Conservation (phyloP, 768 basidiomycete genomes). For the Podaxis sp. region DNA sequence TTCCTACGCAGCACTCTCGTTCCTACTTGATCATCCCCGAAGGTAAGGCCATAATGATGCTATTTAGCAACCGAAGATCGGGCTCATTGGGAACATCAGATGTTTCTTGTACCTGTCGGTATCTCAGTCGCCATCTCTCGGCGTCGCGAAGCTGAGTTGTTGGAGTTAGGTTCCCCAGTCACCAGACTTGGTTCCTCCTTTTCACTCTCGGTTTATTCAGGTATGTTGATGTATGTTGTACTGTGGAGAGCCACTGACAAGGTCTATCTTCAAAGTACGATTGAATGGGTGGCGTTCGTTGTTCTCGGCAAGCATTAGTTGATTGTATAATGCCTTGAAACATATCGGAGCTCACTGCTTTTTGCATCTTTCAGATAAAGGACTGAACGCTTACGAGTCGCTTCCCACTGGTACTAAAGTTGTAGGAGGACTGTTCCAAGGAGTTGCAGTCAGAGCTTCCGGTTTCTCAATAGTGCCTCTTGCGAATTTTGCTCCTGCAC, state of each 20-base stretch:
- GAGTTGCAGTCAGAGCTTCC: slow-evolving; percentile 47
- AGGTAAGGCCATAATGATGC: slow-evolving; percentile 30
- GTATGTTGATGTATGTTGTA: slow-evolving; percentile 26
- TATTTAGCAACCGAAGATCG: background rate
- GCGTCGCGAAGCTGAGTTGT: background rate
- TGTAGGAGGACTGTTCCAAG: slow-evolving; percentile 49
- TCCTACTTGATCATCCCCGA: slow-evolving; percentile 75
- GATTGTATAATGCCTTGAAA: background rate
- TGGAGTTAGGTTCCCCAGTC: slow-evolving; percentile 52
- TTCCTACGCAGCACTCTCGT: slow-evolving; percentile 52
- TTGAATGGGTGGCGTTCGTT: slow-evolving; percentile 71
- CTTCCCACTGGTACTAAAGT: slow-evolving; percentile 34
- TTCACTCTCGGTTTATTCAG: slow-evolving; percentile 52
- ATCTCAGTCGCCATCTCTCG: background rate
- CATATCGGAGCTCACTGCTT: background rate
- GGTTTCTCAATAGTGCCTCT: slow-evolving; percentile 47
- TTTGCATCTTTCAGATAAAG: slow-evolving; percentile 27
- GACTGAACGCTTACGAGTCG: slow-evolving; percentile 32
- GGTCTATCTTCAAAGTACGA: slow-evolving; percentile 28
- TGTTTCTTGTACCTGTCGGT: slow-evolving; percentile 61
- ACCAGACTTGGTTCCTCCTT: slow-evolving; percentile 72
- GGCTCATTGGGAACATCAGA: slow-evolving; percentile 21
- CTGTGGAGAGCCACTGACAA: background rate
- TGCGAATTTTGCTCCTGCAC: slow-evolving; percentile 55
- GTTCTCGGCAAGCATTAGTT: slow-evolving; percentile 40